These are phyloP conservation scores for Allium sativum DNA, from an alignment of 106 monocot species.

Conservation along the genomic window DNA sequence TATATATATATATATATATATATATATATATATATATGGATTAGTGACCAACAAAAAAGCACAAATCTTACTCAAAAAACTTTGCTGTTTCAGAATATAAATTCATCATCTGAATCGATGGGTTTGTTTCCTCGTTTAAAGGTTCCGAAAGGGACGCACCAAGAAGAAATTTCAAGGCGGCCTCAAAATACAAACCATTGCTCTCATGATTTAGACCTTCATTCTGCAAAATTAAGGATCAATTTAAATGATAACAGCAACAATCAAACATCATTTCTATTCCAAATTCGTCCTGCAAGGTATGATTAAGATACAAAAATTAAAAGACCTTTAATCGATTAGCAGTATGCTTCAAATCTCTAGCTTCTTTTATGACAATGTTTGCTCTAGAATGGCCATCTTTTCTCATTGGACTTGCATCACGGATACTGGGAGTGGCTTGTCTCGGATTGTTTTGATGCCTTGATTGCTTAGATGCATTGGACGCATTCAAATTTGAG, in stretches of 20 bases:
- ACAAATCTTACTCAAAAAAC: slow-evolving; percentile 70
- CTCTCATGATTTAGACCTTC: slow-evolving; percentile 66
- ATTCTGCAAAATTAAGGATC: slow-evolving; percentile 29
- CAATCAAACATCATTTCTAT: background rate
- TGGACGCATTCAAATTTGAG: slow-evolving; percentile 14
- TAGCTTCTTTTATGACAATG: slow-evolving; percentile 37
- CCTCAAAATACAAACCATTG: slow-evolving; percentile 67
- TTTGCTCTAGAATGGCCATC: slow-evolving; percentile 29
- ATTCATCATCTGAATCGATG: slow-evolving; percentile 22
- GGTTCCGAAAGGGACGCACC: slow-evolving; percentile 64
- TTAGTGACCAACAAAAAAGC: too few species aligned
- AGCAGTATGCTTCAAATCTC: slow-evolving; percentile 20
- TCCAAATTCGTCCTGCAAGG: too few species aligned
- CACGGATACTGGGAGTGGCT: slow-evolving; percentile 24
- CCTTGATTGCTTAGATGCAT: slow-evolving; percentile 17
- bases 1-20: too few species aligned
- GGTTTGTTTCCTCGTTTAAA: slow-evolving; percentile 31
- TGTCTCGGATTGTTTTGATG: slow-evolving; percentile 22
- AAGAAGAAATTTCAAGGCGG: slow-evolving; percentile 81
- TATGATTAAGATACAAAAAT: background rate
- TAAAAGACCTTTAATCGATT: slow-evolving; percentile 16
- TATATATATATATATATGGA: too few species aligned
- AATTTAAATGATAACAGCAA: background rate
- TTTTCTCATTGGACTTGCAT: slow-evolving; percentile 40
- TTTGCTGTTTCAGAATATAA: slow-evolving; percentile 79